These are phyloP conservation scores for Amylocarpus encephaloides DNA, from an alignment of 2,329 filamentous ascomycete species.

Conservation along the genomic window DNA sequence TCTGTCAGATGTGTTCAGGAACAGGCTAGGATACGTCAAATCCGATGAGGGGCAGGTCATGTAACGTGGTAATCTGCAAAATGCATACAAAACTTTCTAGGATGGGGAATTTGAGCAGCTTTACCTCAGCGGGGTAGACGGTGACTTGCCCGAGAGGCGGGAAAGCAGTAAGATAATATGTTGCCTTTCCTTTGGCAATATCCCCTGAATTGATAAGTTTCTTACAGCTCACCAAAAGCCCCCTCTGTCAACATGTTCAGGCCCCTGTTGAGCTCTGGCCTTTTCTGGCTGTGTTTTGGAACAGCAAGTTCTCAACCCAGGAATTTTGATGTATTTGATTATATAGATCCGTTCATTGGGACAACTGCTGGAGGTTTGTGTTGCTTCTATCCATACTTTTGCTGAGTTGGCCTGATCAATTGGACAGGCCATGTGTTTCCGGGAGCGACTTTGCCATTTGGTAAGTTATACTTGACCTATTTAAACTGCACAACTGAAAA, in stretches of 20 bases:
- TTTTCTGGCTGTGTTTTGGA: background rate
- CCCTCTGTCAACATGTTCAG: background rate
- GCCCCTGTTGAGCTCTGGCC: background rate
- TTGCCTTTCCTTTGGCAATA: background rate
- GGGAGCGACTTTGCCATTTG: slow-evolving; percentile 48
- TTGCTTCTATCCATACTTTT: background rate
- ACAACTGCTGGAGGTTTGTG: slow-evolving; percentile 43
- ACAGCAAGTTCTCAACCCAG: background rate
- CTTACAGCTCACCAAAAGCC: background rate
- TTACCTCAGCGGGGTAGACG: background rate
- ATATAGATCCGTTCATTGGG: slow-evolving; percentile 48
- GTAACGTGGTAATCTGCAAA: slow-evolving; percentile 7
- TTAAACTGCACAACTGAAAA: slow-evolving; percentile 31
- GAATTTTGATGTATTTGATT: slow-evolving; percentile 34
- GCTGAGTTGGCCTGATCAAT: background rate
- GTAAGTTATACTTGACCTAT: slow-evolving; percentile 19
- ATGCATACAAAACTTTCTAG: background rate
- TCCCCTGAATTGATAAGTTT: background rate
- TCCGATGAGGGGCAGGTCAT: slow-evolving; percentile 2
- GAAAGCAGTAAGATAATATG: background rate
- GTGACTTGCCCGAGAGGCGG: background rate
- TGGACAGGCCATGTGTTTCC: slow-evolving; percentile 45
- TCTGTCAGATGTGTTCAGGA: slow-evolving; percentile 1
- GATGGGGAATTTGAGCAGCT: background rate
- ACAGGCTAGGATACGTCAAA: background rate